Evolutionary conservation across 1,284 basidiomycete species (phyloP).

Genomic region (Ceratobasidium papillatum): DNA sequence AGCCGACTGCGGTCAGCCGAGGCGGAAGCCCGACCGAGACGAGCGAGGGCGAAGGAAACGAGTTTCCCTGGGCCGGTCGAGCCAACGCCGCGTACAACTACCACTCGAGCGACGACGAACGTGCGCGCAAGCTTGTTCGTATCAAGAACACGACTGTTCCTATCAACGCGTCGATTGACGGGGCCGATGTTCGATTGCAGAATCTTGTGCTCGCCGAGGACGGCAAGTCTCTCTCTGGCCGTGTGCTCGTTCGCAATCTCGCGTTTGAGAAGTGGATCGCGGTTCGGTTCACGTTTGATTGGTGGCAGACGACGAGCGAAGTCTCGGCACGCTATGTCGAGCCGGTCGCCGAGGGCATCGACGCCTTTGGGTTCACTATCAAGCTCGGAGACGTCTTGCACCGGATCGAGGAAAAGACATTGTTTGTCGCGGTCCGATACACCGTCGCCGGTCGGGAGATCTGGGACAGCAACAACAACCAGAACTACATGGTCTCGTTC

Average conservation of each 20-base stretch:
- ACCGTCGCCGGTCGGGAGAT: conserved; percentile 71
- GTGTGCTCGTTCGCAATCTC: conserved; percentile 83
- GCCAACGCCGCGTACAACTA: conserved; percentile 53
- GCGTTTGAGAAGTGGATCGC: conserved; percentile 89
- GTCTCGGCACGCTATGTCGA: conserved; percentile 82
- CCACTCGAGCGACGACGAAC: conserved; percentile 47
- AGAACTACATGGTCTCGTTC: conserved; percentile 81
- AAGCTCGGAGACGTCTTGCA: conserved; percentile 43
- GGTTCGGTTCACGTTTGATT: conserved; percentile 91
- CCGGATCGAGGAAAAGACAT: conserved; percentile 85
- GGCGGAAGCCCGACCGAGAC: conserved; percentile 87
- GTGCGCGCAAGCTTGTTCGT: conserved; percentile 48
- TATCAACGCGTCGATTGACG: conserved; percentile 34
- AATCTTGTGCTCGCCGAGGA: conserved; percentile 69
- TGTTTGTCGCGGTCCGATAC: conserved; percentile 85
- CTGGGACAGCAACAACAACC: conserved; percentile 94
- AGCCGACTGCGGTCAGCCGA: conserved; percentile 90
- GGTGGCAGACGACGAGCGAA: conserved; percentile 96
- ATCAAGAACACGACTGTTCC: conserved; percentile 63
- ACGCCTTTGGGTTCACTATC: conserved; percentile 71
- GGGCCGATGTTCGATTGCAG: conserved; percentile 62
- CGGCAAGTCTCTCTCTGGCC: conserved; percentile 67
- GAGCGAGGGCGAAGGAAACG: conserved; percentile 85
- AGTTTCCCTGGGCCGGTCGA: conserved; percentile 64
- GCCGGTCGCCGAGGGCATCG: conserved; percentile 58